Percentiles rank a stretch among this genome's conserved stretches.
Evolutionary conservation across 768 basidiomycete genomes (phyloP).

Genomic region (Scleroderma citrinum): DNA sequence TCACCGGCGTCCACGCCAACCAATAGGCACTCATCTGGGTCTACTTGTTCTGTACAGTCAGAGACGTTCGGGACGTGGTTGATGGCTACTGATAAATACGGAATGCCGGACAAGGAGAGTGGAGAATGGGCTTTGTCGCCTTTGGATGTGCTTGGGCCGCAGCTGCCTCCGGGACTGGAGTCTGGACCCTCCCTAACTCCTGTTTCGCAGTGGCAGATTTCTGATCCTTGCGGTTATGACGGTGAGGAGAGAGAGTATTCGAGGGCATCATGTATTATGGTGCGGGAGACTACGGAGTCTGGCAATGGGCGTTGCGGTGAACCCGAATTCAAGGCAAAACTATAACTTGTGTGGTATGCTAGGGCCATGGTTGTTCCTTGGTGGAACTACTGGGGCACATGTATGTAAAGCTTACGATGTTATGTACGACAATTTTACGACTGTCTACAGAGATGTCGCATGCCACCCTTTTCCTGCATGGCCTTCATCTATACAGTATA

Average conservation of each 20-base stretch:
- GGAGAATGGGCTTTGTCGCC: background rate
- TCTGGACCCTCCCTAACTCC: background rate
- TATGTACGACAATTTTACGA: no score
- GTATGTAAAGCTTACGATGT: no score
- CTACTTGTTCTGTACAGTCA: slow-evolving; percentile 1
- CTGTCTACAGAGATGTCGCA: no score
- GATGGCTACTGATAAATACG: background rate
- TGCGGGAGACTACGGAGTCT: background rate
- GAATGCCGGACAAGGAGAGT: slow-evolving; percentile 1
- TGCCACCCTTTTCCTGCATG: no score
- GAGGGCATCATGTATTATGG: background rate
- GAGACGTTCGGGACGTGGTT: slow-evolving; percentile 4
- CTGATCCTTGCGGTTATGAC: background rate
- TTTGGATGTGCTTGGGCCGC: background rate
- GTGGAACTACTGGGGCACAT: no score
- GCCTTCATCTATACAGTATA: no score
- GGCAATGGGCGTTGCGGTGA: background rate
- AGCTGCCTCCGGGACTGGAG: background rate
- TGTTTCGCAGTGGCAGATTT: background rate
- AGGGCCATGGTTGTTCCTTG: no score
- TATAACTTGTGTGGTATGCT: background rate
- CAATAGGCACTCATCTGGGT: background rate
- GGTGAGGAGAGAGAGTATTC: background rate
- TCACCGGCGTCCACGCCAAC: background rate
- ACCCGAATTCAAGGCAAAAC: background rate